Percentiles rank a stretch among this genome's conserved stretches.
Conservation (phyloP, 129 eudicot species). For the Tanacetum coccineum region DNA sequence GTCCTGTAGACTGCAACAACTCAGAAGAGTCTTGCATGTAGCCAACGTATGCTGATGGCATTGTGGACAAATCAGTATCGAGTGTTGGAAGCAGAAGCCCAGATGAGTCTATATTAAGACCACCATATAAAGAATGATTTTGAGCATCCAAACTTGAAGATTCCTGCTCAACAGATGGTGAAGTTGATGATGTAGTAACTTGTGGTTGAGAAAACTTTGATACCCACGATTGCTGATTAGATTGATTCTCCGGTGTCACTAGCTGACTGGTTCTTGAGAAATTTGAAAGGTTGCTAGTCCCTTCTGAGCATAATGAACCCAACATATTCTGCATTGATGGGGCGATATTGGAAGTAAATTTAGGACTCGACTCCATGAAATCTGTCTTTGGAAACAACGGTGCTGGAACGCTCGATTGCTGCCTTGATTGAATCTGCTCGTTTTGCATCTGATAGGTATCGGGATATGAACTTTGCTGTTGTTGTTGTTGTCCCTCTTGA, state of each 20-base stretch:
- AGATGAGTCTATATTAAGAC: slow-evolving; percentile 56
- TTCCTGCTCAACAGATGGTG: slow-evolving; percentile 56
- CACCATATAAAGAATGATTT: slow-evolving; percentile 56
- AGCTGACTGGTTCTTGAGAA: slow-evolving; percentile 46
- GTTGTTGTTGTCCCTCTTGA: slow-evolving; percentile 46
- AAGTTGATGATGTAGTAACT: slow-evolving; percentile 42
- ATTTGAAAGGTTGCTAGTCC: slow-evolving; percentile 52
- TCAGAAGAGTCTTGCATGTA: slow-evolving; percentile 78
- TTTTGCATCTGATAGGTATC: slow-evolving; percentile 52
- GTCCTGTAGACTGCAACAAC: slow-evolving; percentile 32
- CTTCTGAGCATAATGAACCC: slow-evolving; percentile 58
- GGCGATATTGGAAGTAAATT: slow-evolving; percentile 38
- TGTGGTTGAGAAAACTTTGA: slow-evolving; percentile 53
- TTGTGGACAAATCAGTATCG: slow-evolving; percentile 56
- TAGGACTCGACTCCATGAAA: slow-evolving; percentile 38
- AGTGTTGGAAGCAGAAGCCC: slow-evolving; percentile 72
- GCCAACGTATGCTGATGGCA: slow-evolving; percentile 50
- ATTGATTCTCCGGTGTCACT: slow-evolving; percentile 46
- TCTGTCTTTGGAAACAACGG: slow-evolving; percentile 59
- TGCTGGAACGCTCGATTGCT: too few species aligned
- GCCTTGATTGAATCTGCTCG: slow-evolving; percentile 18
- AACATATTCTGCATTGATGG: slow-evolving; percentile 54
- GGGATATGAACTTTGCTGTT: slow-evolving; percentile 37
- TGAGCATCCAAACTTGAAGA: slow-evolving; percentile 64
- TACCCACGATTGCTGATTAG: slow-evolving; percentile 67